These are phyloP conservation scores for Microsporum canis DNA, from an alignment of 2,329 filamentous ascomycete genomes.

Conservation along the genomic window DNA sequence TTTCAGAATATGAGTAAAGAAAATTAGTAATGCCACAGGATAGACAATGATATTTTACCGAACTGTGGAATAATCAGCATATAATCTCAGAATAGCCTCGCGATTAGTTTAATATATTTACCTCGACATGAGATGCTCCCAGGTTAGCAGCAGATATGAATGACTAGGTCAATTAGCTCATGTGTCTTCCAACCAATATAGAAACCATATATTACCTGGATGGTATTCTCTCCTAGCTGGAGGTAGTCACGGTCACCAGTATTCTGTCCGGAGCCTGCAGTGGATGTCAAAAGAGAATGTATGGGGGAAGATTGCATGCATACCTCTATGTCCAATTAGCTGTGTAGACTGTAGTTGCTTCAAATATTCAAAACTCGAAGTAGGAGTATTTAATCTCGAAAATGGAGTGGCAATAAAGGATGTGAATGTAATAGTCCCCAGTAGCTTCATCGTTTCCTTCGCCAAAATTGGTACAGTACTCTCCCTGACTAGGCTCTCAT, in stretches of 20 bases:
- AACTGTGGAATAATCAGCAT: slow-evolving; percentile 9
- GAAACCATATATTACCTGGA: slow-evolving; percentile 17
- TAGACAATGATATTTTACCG: slow-evolving; percentile 9
- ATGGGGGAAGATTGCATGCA: neutral
- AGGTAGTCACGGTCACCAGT: slow-evolving; percentile 21
- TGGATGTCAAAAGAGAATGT: neutral
- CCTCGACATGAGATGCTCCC: slow-evolving; percentile 28
- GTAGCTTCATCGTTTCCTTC: slow-evolving; percentile 19
- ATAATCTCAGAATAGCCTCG: slow-evolving; percentile 2
- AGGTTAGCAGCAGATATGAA: slow-evolving; percentile 26
- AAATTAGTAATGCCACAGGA: slow-evolving; percentile 6
- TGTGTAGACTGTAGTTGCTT: neutral
- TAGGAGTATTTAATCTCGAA: slow-evolving; percentile 6
- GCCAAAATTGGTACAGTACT: slow-evolving; percentile 25
- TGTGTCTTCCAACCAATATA: neutral
- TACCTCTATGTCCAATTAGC: slow-evolving; percentile 29
- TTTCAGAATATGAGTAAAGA: neutral
- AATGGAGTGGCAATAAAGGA: slow-evolving; percentile 23
- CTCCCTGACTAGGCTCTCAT: slow-evolving; percentile 27
- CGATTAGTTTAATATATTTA: slow-evolving; percentile 9
- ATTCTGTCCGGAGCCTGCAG: slow-evolving; percentile 19
- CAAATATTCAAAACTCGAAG: neutral
- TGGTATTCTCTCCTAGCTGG: slow-evolving; percentile 31
- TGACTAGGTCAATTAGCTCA: slow-evolving; percentile 17
- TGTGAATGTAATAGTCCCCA: slow-evolving; percentile 28